phyloP scores from a whole-genome alignment of 495 filamentous ascomycete genomes.

The Aspergillus ostianus region DNA sequence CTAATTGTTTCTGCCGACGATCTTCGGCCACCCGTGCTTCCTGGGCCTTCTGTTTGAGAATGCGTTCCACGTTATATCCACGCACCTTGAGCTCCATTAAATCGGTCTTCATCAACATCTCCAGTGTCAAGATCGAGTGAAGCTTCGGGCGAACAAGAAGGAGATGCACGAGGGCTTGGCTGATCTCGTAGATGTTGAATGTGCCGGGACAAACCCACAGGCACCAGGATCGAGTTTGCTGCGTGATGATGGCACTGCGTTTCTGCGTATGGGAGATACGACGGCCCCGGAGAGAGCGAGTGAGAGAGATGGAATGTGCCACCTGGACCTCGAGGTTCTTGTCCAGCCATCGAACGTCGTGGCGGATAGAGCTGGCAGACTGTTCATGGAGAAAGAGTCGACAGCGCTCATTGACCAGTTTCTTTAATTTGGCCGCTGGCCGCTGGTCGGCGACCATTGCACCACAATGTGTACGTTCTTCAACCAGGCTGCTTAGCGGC shows the following conservation, averaged over 20 bases:
- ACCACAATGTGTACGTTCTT: slow-evolving; percentile 50
- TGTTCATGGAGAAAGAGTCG: slow-evolving; percentile 85
- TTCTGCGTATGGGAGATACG: slow-evolving; percentile 64
- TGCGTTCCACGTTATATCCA: slow-evolving; percentile 93
- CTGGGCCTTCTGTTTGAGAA: slow-evolving; percentile 77
- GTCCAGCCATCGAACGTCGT: slow-evolving; percentile 86
- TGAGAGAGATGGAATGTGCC: slow-evolving; percentile 71
- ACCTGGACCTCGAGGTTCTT: slow-evolving; percentile 75
- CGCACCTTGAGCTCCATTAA: slow-evolving; percentile 72
- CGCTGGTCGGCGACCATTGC: slow-evolving; percentile 50
- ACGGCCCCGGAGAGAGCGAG: slow-evolving; percentile 67
- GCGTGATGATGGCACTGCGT: slow-evolving; percentile 64
- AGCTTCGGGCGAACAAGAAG: slow-evolving; percentile 81
- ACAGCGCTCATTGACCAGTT: slow-evolving; percentile 78
- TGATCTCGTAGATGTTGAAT: slow-evolving; percentile 85
- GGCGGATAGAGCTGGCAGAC: slow-evolving; percentile 63
- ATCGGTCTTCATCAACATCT: slow-evolving; percentile 81
- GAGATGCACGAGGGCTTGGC: slow-evolving; percentile 72
- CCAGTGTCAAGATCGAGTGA: slow-evolving; percentile 79
- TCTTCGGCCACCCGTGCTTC: slow-evolving; percentile 85
- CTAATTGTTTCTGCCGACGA: slow-evolving; percentile 69
- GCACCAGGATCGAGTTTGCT: slow-evolving; percentile 42
- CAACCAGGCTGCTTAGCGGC: slow-evolving; percentile 44
- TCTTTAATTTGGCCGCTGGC: slow-evolving; percentile 59
- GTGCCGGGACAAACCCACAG: slow-evolving; percentile 60